Evolutionary conservation across 441 rosid genomes (phyloP), one percentile per base, ranked within the genome.

Genomic region (Erodium trifolium): DNA sequence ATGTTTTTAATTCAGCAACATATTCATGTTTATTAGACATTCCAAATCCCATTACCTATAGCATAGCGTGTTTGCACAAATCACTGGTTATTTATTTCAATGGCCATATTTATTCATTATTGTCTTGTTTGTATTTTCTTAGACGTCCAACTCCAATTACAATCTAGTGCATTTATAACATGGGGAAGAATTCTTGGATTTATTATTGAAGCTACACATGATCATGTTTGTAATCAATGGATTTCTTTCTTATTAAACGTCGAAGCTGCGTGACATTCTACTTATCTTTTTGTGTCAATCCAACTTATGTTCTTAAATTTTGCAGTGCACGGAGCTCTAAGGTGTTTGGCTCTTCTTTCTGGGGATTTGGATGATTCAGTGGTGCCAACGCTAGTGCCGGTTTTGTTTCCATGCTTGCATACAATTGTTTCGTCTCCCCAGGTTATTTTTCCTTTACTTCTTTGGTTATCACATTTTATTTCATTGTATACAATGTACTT

Each of bases 341-440:
- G 88, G 82, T 93, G 99, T 78, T 71, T 91, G 82, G 88, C 97
- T 55, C 92, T 93, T 81, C 82, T 93, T 68, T 86, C 95, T 0
- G 88, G 87, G 23, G 97, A 93, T 72, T 78, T 93, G 79, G 99
- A 89, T 72, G 97, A 93, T 80, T 76, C 80, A 66, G 72, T 82
- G 77, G 90, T 93, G 82, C 96, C 93, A 51, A 60, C 83, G 13
- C 74, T 91, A 70, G 81, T 93, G 60, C 97, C 97, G 62, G 81
- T 84, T 75, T 77, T 93, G 76, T 89, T 93, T 80, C 97, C 99
- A 73, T 81, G 87, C 79, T 84, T 91, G 82, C 92, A 83, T 74
- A 80, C 78, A 55, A 84, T 93, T 71, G 92, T 91, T 73, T 85
- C 97, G 45, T 87, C 93, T 70, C 80, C 87, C 73, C 87, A 89